phyloP scores from a whole-genome alignment of 2,329 filamentous ascomycete species.

The Rhynchosporium secalis region DNA sequence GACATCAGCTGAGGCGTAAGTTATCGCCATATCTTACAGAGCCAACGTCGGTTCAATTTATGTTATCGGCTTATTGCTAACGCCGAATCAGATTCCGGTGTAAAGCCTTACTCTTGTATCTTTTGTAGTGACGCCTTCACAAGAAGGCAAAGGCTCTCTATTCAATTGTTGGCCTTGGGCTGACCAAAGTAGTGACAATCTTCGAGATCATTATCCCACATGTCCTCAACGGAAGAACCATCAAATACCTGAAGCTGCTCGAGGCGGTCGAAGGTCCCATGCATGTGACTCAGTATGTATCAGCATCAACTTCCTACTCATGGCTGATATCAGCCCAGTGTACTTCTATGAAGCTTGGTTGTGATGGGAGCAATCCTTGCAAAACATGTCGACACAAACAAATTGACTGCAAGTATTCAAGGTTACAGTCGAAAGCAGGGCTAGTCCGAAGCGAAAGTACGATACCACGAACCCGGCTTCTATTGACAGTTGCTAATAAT shows the following conservation, averaged over 20 bases:
- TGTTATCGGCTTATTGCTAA: constrained; percentile 14
- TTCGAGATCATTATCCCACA: constrained; percentile 47
- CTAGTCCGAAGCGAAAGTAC: constrained; percentile 23
- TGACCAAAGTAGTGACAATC: constrained; percentile 43
- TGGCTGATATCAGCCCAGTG: constrained; percentile 39
- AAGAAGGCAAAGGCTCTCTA: constrained; percentile 41
- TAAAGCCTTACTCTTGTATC: constrained; percentile 49
- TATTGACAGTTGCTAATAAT: neutral
- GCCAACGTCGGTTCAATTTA: constrained; percentile 3
- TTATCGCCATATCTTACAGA: constrained; percentile 7
- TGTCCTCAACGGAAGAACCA: constrained; percentile 45
- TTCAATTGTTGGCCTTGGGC: constrained; percentile 7
- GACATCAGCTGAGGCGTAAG: constrained; percentile 49
- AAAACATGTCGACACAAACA: constrained; percentile 46
- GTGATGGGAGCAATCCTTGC: constrained; percentile 47
- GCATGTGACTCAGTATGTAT: constrained; percentile 47
- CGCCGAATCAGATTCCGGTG: constrained; percentile 43
- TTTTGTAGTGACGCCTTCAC: constrained; percentile 49
- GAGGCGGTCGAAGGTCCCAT: constrained; percentile 48
- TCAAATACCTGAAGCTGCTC: constrained; percentile 46
- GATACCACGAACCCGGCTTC: neutral
- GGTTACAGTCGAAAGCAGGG: constrained; percentile 24
- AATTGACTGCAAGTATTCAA: constrained; percentile 40
- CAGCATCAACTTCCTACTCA: neutral
- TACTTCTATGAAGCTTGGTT: constrained; percentile 49